These are phyloP conservation scores for Pyrenophora tritici-repentis DNA, from an alignment of 2,329 filamentous ascomycete genomes.

Conservation along the genomic window DNA sequence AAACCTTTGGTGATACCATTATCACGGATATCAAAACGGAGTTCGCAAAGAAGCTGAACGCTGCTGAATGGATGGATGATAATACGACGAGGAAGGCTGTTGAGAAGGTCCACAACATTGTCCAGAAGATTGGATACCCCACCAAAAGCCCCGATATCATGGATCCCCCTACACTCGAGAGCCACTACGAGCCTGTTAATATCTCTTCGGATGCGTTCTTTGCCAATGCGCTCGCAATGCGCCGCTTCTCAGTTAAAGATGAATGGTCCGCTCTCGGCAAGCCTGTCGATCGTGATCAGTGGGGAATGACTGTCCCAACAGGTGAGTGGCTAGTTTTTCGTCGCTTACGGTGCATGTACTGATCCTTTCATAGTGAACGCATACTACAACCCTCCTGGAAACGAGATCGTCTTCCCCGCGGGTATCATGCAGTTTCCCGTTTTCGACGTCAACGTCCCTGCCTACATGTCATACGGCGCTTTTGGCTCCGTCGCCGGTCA, in stretches of 20 bases:
- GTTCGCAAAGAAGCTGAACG: conserved; percentile 65
- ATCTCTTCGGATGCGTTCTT: conserved; percentile 61
- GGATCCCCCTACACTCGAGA: conserved; percentile 59
- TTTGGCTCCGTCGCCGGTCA: conserved; percentile 71
- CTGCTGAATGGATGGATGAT: conserved; percentile 68
- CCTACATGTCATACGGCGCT: conserved; percentile 70
- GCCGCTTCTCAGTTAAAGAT: conserved; percentile 53
- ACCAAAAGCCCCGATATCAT: conserved; percentile 65
- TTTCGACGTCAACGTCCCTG: conserved; percentile 66
- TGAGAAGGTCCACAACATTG: conserved; percentile 69
- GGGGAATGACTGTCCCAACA: conserved; percentile 64
- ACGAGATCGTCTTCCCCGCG: conserved; percentile 71
- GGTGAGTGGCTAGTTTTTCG: neutral
- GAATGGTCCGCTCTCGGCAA: conserved; percentile 65
- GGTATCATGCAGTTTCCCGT: conserved; percentile 71
- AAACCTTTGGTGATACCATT: conserved; percentile 69
- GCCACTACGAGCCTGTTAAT: conserved; percentile 62
- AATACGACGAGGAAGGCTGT: conserved; percentile 64
- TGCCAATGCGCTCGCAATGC: conserved; percentile 60
- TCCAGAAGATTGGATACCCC: conserved; percentile 71
- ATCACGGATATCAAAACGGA: conserved; percentile 71
- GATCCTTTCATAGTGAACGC: conserved; percentile 56
- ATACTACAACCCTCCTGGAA: conserved; percentile 67
- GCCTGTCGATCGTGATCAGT: conserved; percentile 64
- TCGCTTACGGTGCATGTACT: neutral